A percentile compares a stretch with the other conserved stretches of the same genome.
Evolutionary conservation across 1,284 basidiomycete genomes (phyloP).

Genomic region (Rhodotorula sp.): DNA sequence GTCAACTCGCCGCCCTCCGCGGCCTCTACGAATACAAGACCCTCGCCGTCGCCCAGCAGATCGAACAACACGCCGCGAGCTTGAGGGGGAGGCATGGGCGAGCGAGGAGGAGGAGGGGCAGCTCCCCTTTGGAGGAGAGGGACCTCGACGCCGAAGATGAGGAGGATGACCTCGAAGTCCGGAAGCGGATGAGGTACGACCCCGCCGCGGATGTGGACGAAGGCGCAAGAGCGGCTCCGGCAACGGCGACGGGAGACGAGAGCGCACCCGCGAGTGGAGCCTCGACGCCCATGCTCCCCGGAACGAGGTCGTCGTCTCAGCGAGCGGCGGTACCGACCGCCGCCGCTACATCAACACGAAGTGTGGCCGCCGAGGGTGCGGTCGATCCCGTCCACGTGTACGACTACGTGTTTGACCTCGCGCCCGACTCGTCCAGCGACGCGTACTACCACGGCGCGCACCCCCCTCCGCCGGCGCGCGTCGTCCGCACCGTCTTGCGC

Average conservation of each 20-base stretch:
- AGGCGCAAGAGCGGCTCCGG: background rate
- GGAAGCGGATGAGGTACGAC: constrained; percentile 28
- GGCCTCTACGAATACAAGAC: constrained; percentile 34
- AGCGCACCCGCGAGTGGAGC: background rate
- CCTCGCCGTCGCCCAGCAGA: constrained; percentile 21
- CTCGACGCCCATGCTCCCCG: background rate
- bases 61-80: constrained; percentile 17
- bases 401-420: constrained; percentile 35
- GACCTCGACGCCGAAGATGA: constrained; percentile 19
- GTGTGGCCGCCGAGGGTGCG: background rate
- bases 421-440: constrained; percentile 27
- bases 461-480: constrained; percentile 34
- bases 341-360: background rate
- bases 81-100: constrained; percentile 17
- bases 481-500: constrained; percentile 28
- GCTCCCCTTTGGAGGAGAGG: constrained; percentile 17
- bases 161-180: constrained; percentile 21
- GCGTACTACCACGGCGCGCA: constrained; percentile 40
- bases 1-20: constrained; percentile 34
- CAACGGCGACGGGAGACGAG: background rate
- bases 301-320: background rate
- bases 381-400: constrained; percentile 35
- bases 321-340: background rate
- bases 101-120: constrained; percentile 18
- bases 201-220: background rate